Evolutionary conservation across 495 filamentous ascomycete species (phyloP), one percentile per base, ranked within the genome.

Genomic region (Lepraria neglecta): DNA sequence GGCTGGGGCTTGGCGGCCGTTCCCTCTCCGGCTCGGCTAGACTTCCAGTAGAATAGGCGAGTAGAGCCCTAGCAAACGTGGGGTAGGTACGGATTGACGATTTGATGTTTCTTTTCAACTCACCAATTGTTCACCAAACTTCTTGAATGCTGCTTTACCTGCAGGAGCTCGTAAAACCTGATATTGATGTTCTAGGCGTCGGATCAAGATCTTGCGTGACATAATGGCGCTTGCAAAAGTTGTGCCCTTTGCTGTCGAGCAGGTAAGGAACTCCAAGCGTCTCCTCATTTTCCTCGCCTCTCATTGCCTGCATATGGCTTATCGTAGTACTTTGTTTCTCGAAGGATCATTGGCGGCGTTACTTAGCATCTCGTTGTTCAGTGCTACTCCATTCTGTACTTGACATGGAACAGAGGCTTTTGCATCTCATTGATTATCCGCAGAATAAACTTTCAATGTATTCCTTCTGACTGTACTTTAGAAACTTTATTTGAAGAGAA

Each of bases 191-290:
- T 10, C 7, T 38, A 38, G 35, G 35, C 35, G 27, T 59, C 21
- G 38, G 24, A 6, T 10, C 7, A 53, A 53, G 35, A 24, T 10
- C 14, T 60, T n/a, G 27, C 30, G 17, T 28, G 28, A 1, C 9
- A 31, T 6, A 5, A 63, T 68, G 60, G 69, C 47, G 24, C 90
- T 90, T 85, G 87, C 90, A 33, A 80, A 84, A 64, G 80, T 91
- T 64, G 73, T 81, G 53, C 74, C 80, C 19, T 95, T 95, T 70
- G 83, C 84, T 27, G 87, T 95, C 14, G 90, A 95, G 74, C 84
- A 86, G 74, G 85, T 87, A 79, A 58, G 75, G 10, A 21, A 21
- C 43, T 53, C 15, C 17, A 31, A 44, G 35, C 24, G 19, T 53
- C 17, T 52, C 19, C 28, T 21, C 12, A 21, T 35, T 24, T 5